Conservation (phyloP, 805 yeast species). For the Nematodospora valgi region DNA sequence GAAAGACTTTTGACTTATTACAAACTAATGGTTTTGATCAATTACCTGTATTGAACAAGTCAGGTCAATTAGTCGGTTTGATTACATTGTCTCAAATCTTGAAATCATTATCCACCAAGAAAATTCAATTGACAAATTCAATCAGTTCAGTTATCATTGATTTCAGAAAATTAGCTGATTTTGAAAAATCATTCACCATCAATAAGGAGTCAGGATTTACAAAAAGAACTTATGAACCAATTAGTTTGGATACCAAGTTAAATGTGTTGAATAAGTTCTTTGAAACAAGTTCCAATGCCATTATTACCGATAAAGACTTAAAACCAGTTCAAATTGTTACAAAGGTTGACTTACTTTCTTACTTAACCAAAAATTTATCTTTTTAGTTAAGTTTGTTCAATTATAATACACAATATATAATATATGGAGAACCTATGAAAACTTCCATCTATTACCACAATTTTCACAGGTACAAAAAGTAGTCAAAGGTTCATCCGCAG, state of each 20-base stretch:
- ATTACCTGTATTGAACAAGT: constrained; percentile 65
- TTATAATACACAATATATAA: constrained; percentile 4
- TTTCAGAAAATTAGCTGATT: constrained; percentile 67
- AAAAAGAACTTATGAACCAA: constrained; percentile 63
- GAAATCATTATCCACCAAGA: constrained; percentile 61
- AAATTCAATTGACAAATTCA: constrained; percentile 52
- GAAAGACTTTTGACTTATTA: constrained; percentile 64
- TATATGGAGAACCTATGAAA: constrained; percentile 47
- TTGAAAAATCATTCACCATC: constrained; percentile 61
- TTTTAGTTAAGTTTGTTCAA: constrained; percentile 1
- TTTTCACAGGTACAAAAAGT: constrained; percentile 97
- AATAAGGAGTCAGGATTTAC: constrained; percentile 52
- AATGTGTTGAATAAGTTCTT: constrained; percentile 71
- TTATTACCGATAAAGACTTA: constrained; percentile 67
- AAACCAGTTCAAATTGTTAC: constrained; percentile 83
- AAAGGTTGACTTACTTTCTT: constrained; percentile 75
- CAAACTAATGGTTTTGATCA: constrained; percentile 81
- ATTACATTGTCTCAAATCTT: constrained; percentile 72
- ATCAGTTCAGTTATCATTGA: constrained; percentile 64
- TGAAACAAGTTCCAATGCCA: constrained; percentile 81
- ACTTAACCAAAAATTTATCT: constrained; percentile 34
- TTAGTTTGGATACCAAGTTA: constrained; percentile 63
- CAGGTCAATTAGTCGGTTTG: constrained; percentile 67
- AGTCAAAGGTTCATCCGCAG: constrained; percentile 98
- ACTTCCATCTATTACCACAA: constrained; percentile 98